Evolutionary conservation across 805 yeast genomes (phyloP).

Genomic region (Tetrapisispora taiwanensis): DNA sequence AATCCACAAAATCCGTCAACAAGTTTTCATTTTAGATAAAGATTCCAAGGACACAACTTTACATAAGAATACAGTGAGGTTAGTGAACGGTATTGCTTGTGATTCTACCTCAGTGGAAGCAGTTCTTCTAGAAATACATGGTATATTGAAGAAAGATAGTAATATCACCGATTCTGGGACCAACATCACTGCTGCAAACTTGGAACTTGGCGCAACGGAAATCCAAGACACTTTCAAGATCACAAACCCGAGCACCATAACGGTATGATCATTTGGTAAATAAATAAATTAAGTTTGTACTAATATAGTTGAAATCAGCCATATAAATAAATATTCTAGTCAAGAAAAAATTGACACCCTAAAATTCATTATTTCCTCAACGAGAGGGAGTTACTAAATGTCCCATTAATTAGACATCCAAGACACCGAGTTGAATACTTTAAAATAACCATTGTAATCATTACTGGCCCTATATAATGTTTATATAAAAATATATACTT

Average conservation of each 20-base stretch:
- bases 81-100: constrained; percentile 26
- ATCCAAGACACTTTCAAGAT: neutral
- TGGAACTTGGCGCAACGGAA: neutral
- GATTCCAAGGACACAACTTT: constrained; percentile 1
- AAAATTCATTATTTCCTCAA: no score
- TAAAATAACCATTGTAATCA: no score
- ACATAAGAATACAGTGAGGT: constrained; percentile 14
- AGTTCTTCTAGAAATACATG: constrained; percentile 20
- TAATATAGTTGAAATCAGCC: no score
- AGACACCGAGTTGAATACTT: no score
- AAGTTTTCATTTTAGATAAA: constrained; percentile 21
- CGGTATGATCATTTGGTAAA: neutral
- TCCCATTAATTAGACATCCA: no score
- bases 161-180: constrained; percentile 2
- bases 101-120: constrained; percentile 10
- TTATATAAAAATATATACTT: no score
- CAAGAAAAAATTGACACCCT: no score
- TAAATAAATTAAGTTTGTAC: no score
- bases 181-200: neutral
- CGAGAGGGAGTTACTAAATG: no score
- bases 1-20: constrained; percentile 23
- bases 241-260: neutral
- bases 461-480: no score
- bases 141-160: constrained; percentile 8
- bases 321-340: no score